Base-by-base conservation (phyloP, 192 early-diverging fungal genomes). In the Umbelopsis ramanniana region DNA sequence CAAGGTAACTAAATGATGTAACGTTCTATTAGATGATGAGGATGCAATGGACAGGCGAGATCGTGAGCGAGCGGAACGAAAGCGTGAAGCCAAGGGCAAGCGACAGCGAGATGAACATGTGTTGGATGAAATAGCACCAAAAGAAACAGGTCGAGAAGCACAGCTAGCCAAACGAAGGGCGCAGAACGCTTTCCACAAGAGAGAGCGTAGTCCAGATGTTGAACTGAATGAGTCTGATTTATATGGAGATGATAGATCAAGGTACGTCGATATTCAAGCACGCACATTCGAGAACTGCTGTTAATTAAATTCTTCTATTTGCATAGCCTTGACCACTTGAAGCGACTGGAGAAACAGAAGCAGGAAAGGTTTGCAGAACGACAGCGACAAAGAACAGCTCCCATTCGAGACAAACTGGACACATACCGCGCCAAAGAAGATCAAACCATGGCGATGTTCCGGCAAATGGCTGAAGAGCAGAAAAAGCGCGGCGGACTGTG, bases 61-160 rank as follows among this genome's bases (percentile, higher is more conserved):
- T 15, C 70, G 73, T 23, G 72, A 74, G 45, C 60, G 81, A 1
- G 67, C 74, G 0, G 11, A 70, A 10, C 54, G 77, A 19, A 85
- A 85, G 40, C 73, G 80, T 17, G 84, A 84, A 17, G 22, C 52
- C 11, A 86, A 81, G 52, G 74, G 78, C 0, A 47, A 74, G 26
- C 83, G 86, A 33, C 79, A 86, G 46, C 66, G 74, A 29, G 81
- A 85, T n/a, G 89, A 90, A 48, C 75, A 67, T 11, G 81, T 77
- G 15, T 45, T 94, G 22, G 90, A 94, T 22, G 91, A 92, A 74
- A 68, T 92, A 0, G 88, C 80, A 5, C 93, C 93, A 17, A 91
- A 88, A 67, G 82, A 81, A 22, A 91, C 89, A 2, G 73, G 82
- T 1, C 78, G 90, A 12, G 90, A 92, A 67, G 91, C 90, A 1